Conservation (phyloP, 768 basidiomycete genomes). For the Amanita exitialis region DNA sequence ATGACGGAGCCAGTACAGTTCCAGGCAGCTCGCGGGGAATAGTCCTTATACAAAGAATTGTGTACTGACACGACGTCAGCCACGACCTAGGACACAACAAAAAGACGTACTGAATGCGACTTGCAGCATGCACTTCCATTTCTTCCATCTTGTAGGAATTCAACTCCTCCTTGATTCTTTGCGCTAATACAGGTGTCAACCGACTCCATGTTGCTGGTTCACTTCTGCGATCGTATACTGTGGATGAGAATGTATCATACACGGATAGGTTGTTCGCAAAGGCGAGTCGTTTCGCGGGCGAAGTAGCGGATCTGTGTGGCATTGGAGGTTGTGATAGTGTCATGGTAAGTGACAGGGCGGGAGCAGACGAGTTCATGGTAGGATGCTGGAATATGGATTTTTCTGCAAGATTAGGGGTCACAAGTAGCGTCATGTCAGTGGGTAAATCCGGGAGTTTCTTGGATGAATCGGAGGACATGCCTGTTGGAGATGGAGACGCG, state of each 20-base stretch:
- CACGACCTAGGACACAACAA: not conserved
- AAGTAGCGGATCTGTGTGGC: conserved; percentile 65
- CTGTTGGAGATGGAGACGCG: conserved; percentile 26
- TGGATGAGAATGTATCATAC: conserved; percentile 91
- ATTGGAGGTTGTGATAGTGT: conserved; percentile 38
- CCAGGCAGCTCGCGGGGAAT: conserved; percentile 3
- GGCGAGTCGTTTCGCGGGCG: conserved; percentile 60
- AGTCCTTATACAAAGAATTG: conserved; percentile 74
- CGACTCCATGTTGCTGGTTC: conserved; percentile 97
- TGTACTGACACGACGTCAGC: conserved; percentile 37
- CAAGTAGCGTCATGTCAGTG: conserved; percentile 22
- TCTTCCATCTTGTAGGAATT: conserved; percentile 99
- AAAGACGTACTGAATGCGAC: conserved; percentile 74
- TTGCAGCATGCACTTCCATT: conserved; percentile 96
- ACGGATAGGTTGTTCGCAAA: conserved; percentile 92
- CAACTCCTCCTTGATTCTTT: conserved; percentile 95
- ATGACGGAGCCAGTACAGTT: conserved; percentile 17
- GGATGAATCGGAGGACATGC: conserved; percentile 23
- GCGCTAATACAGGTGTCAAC: conserved; percentile 88
- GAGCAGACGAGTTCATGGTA: conserved; percentile 82
- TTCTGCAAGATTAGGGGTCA: conserved; percentile 31
- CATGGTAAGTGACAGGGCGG: conserved; percentile 59
- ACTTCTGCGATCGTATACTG: conserved; percentile 88
- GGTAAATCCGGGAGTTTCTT: conserved; percentile 28
- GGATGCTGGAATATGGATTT: conserved; percentile 69